phyloP scores from a whole-genome alignment of 2,329 filamentous ascomycete genomes.

The Didymella exigua region DNA sequence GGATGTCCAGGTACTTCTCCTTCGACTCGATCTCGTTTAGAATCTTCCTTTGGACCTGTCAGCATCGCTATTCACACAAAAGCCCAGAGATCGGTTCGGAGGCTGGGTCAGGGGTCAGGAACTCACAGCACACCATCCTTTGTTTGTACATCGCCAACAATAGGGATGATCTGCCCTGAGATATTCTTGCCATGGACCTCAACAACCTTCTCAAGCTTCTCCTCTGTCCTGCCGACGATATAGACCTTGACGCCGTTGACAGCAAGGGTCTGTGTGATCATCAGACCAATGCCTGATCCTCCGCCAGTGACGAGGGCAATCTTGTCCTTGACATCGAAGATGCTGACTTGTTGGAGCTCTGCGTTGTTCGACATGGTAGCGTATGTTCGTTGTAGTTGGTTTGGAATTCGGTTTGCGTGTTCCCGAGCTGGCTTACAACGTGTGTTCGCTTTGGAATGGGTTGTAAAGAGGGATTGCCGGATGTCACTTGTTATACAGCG shows the following conservation, averaged over 20 bases:
- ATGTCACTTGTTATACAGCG: constrained; percentile 23
- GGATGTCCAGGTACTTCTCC: constrained; percentile 54
- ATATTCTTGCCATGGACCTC: constrained; percentile 53
- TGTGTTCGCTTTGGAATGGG: background rate
- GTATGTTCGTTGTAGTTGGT: constrained; percentile 22
- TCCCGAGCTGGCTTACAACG: constrained; percentile 18
- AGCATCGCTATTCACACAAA: background rate
- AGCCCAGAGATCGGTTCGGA: background rate
- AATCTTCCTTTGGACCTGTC: constrained; percentile 37
- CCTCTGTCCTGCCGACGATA: constrained; percentile 54
- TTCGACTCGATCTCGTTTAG: constrained; percentile 52
- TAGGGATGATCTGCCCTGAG: constrained; percentile 53
- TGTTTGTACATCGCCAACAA: constrained; percentile 52
- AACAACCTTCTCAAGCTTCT: constrained; percentile 56
- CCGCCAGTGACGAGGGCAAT: constrained; percentile 52
- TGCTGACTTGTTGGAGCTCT: constrained; percentile 39
- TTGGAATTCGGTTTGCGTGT: constrained; percentile 21
- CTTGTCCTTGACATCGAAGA: constrained; percentile 49
- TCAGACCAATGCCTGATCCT: constrained; percentile 55
- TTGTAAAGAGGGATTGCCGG: constrained; percentile 8
- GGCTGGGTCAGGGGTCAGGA: background rate
- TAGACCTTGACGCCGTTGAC: constrained; percentile 57
- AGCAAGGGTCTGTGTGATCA: constrained; percentile 54
- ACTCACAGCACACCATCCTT: constrained; percentile 51
- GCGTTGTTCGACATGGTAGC: constrained; percentile 45